Evolutionary conservation across 2,329 filamentous ascomycete species (phyloP).

Genomic region (Epicoccum nigrum): DNA sequence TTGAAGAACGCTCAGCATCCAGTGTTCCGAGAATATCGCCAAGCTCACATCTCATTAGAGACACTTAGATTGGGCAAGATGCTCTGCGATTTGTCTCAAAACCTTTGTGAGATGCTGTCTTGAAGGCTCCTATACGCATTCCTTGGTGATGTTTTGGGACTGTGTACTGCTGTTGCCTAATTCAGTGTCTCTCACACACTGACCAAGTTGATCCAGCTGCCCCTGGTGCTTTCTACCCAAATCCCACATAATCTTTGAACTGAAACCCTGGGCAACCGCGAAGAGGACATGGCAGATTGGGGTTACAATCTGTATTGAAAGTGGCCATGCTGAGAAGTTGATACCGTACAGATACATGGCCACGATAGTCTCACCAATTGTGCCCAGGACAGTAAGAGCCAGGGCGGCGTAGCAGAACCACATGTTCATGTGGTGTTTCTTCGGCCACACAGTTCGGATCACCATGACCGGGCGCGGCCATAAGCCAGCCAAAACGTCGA

Average conservation of each 20-base stretch:
- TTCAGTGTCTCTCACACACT: background rate
- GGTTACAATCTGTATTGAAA: background rate
- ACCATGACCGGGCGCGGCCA: conserved; percentile 1
- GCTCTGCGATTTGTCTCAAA: too few species aligned
- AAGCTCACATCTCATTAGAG: too few species aligned
- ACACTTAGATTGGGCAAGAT: too few species aligned
- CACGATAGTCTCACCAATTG: conserved; percentile 1
- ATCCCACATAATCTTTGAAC: background rate
- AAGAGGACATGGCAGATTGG: background rate
- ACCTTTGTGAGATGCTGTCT: too few species aligned
- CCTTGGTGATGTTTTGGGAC: background rate
- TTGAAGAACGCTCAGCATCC: too few species aligned
- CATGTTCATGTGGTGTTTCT: conserved; percentile 3
- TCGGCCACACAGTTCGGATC: background rate
- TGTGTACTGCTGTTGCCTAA: background rate
- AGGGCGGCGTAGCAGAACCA: background rate
- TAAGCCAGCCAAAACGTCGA: conserved; percentile 2
- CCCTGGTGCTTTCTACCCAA: background rate
- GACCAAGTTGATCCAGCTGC: background rate
- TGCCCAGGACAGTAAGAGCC: background rate
- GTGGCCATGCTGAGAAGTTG: background rate
- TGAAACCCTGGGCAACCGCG: background rate
- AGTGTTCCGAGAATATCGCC: too few species aligned
- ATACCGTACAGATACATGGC: background rate
- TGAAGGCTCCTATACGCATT: background rate